Evolutionary conservation across 306 rosid species (phyloP).

Genomic region (Prosopis cineraria): DNA sequence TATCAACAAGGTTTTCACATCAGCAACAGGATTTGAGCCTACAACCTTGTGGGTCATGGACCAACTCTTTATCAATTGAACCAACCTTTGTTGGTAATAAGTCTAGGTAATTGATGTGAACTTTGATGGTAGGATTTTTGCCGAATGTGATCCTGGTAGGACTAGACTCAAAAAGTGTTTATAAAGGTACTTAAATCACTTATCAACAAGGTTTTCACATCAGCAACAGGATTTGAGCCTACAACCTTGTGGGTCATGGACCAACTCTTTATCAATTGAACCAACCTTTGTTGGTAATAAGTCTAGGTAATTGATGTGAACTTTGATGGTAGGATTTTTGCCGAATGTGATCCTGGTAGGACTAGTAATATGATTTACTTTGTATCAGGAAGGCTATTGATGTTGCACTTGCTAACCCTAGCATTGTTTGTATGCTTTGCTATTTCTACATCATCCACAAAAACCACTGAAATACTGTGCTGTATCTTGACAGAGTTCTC

Average conservation of each 20-base stretch:
- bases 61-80: too few relatives aligned
- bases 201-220: too few relatives aligned
- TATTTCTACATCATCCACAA: neutral
- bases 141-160: neutral
- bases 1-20: too few relatives aligned
- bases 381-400: neutral
- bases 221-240: too few relatives aligned
- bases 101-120: neutral
- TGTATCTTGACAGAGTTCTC: slow-evolving; percentile 57
- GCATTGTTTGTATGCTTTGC: slow-evolving; percentile 9
- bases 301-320: neutral
- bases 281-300: too few relatives aligned
- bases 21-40: too few relatives aligned
- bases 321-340: neutral
- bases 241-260: too few relatives aligned
- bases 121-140: neutral
- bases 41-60: too few relatives aligned
- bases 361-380: neutral
- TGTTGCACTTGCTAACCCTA: slow-evolving; percentile 1
- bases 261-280: too few relatives aligned
- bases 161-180: too few relatives aligned
- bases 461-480: slow-evolving; percentile 13
- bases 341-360: neutral
- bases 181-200: too few relatives aligned
- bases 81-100: too few relatives aligned